phyloP scores from a whole-genome alignment of 1,284 basidiomycete species.

The Heterobasidion occidentale region DNA sequence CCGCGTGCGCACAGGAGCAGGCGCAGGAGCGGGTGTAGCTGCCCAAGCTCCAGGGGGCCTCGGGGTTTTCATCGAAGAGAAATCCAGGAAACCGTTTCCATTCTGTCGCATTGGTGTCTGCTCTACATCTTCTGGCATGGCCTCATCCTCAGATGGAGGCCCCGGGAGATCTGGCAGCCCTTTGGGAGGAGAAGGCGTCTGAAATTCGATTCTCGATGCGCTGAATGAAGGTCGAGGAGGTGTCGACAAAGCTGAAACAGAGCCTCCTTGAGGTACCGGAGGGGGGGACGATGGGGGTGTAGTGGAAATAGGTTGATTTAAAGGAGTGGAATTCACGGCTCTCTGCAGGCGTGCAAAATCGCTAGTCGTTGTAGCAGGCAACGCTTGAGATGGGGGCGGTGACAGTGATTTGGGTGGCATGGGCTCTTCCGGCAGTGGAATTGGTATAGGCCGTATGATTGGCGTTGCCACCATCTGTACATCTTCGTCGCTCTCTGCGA shows the following conservation, averaged over 20 bases:
- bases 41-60: constrained; percentile 64
- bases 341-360: neutral
- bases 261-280: neutral
- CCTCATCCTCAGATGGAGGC: constrained; percentile 41
- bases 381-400: neutral
- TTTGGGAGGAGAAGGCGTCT: constrained; percentile 55
- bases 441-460: constrained; percentile 24
- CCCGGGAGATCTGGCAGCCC: constrained; percentile 38
- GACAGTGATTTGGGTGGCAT: neutral
- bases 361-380: neutral
- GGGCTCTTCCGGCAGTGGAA: constrained; percentile 4
- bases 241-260: constrained; percentile 26
- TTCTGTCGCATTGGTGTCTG: constrained; percentile 16
- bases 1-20: constrained; percentile 23
- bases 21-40: constrained; percentile 44
- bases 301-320: constrained; percentile 1
- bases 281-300: constrained; percentile 23
- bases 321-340: neutral
- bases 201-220: constrained; percentile 38
- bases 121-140: constrained; percentile 20
- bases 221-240: constrained; percentile 41
- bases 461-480: constrained; percentile 26
- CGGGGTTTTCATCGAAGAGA: constrained; percentile 49
- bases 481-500: constrained; percentile 32
- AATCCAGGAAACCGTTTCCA: constrained; percentile 14